Conservation (phyloP, 2,329 filamentous ascomycete genomes). For the Cladorrhinum sp. region DNA sequence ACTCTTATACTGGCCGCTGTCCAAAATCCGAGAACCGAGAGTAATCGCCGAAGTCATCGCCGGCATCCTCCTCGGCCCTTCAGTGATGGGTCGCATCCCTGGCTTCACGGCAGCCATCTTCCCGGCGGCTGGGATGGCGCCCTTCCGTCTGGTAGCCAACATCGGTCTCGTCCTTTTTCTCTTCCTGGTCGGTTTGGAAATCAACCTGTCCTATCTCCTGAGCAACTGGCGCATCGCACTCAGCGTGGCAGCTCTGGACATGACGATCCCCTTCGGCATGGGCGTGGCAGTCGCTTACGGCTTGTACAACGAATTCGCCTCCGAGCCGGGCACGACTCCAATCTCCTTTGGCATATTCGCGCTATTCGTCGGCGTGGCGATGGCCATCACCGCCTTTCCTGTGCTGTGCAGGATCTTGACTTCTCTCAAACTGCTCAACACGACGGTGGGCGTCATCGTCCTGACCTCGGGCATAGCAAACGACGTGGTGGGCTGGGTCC, state of each 20-base stretch:
- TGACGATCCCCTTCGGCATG: slow-evolving; percentile 78
- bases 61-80: slow-evolving; percentile 78
- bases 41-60: slow-evolving; percentile 79
- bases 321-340: slow-evolving; percentile 21
- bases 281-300: slow-evolving; percentile 79
- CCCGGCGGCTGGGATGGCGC: slow-evolving; percentile 68
- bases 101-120: slow-evolving; percentile 75
- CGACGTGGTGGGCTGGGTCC: slow-evolving; percentile 86
- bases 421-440: slow-evolving; percentile 80
- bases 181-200: slow-evolving; percentile 84
- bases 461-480: slow-evolving; percentile 90
- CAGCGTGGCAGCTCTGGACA: slow-evolving; percentile 76
- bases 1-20: slow-evolving; percentile 55
- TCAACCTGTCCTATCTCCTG: slow-evolving; percentile 72
- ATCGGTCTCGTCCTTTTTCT: slow-evolving; percentile 80
- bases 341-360: slow-evolving; percentile 56
- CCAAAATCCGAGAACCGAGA: slow-evolving; percentile 54
- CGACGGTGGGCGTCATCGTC: slow-evolving; percentile 81
- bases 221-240: slow-evolving; percentile 78
- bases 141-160: slow-evolving; percentile 74
- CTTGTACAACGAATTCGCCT: slow-evolving; percentile 68
- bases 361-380: slow-evolving; percentile 83
- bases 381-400: slow-evolving; percentile 88
- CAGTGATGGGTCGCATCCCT: slow-evolving; percentile 82
- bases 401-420: slow-evolving; percentile 92